Evolutionary conservation across 2,329 filamentous ascomycete genomes (phyloP), one percentile per base, ranked within the genome.

Genomic region (Proliferodiscus dingleyae): DNA sequence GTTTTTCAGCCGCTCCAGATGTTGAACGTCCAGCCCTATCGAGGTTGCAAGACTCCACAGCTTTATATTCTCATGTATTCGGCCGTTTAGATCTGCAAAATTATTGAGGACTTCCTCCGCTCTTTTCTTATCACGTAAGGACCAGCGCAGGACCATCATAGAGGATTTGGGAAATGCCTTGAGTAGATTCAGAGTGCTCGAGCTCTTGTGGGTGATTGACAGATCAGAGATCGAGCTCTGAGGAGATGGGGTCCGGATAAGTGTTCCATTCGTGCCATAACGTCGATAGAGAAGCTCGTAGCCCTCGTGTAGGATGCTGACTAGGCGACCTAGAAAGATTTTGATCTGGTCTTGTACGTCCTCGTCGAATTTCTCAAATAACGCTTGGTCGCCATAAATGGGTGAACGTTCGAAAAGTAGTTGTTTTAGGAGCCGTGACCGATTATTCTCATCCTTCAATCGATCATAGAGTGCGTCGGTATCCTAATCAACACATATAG

Each of bases 341-440:
- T 30, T 37, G 11, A 45, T 45, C 19, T 45, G 42, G 11, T 29
- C 33, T 23, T 45, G 42, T n/a, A 38, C 32, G 32, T 45, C 42
- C 15, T 45, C 42, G 24, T 45, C 33, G 28, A 45, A 45, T 30
- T 45, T 2, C 26, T 45, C 42, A n/a, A 45, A 37, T 8, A 45
- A 26, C 19, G 42, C 15, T 19, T 21, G 10, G 3, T 34, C 42
- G 16, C 19, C 16, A 21, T 45, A 45, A 15, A 45, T 34, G 8
- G 16, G 15, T 8, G 40, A 19, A 19, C 10, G 8, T 24, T 42
- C 40, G 40, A 42, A 42, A 18, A 38, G 21, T 38, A 38, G 19
- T 9, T 22, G 36, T 22, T 21, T 38, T 22, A 38, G 36, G 11
- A 11, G 16, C 21, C 18, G 21, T 15, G 36, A 22, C 9, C 21